Evolutionary conservation across 78 protist species (phyloP).

Genomic region (Dictyostelium capitatum): DNA sequence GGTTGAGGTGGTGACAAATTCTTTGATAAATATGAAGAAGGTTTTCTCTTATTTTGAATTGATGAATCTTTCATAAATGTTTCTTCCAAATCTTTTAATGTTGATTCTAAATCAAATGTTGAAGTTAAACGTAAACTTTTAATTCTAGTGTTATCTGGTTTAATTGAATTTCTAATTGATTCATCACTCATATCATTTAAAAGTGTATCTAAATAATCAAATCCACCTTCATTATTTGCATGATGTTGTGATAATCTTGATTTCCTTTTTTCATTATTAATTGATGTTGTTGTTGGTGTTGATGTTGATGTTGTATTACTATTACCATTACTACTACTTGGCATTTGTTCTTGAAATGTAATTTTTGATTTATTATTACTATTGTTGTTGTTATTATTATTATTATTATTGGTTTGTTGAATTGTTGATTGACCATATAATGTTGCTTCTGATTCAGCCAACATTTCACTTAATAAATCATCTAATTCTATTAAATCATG

Average conservation of each 20-base stretch:
- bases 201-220: slow-evolving; percentile 69
- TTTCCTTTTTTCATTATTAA: slow-evolving; percentile 31
- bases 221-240: slow-evolving; percentile 17
- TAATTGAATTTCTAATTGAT: slow-evolving; percentile 14
- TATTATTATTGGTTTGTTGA: background rate
- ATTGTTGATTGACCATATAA: background rate
- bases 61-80: slow-evolving; percentile 30
- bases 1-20: slow-evolving; percentile 19
- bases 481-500: background rate
- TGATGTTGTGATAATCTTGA: slow-evolving; percentile 62
- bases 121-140: slow-evolving; percentile 52
- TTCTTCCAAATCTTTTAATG: slow-evolving; percentile 69
- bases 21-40: slow-evolving; percentile 21
- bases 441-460: slow-evolving; percentile 22
- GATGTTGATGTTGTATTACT: background rate
- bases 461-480: slow-evolving; percentile 27
- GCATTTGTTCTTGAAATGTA: slow-evolving; percentile 5
- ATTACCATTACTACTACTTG: background rate
- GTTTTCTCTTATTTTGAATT: slow-evolving; percentile 52
- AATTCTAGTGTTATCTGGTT: slow-evolving; percentile 62
- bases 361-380: background rate
- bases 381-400: background rate
- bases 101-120: slow-evolving; percentile 57
- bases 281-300: background rate
- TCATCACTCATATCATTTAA: slow-evolving; percentile 63